A percentile compares a stretch with the other conserved stretches of the same genome.
Conservation (phyloP, 2,329 filamentous ascomycete species). For the Huntiella savannae region DNA sequence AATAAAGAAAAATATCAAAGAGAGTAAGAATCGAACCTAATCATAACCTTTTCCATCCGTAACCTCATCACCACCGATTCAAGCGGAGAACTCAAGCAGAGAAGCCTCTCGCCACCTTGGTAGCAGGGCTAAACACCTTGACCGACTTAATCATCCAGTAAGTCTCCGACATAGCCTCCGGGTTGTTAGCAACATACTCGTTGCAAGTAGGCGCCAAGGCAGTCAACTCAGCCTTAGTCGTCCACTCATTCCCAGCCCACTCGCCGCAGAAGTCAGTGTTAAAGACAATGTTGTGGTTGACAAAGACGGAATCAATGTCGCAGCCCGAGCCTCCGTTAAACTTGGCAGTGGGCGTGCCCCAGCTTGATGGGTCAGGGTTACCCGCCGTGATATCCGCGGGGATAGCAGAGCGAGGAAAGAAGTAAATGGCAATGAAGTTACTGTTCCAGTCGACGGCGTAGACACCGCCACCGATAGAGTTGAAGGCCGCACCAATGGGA, state of each 20-base stretch:
- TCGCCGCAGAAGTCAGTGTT: constrained; percentile 74
- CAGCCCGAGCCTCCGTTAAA: constrained; percentile 51
- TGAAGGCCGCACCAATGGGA: constrained; percentile 53
- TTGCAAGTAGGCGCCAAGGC: constrained; percentile 45
- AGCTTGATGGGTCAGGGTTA: constrained; percentile 44
- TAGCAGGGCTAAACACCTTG: constrained; percentile 31
- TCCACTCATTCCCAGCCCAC: constrained; percentile 62
- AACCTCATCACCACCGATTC: not conserved
- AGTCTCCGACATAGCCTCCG: constrained; percentile 47
- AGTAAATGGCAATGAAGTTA: constrained; percentile 56
- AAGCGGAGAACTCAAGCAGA: constrained; percentile 4
- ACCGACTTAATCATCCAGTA: constrained; percentile 64
- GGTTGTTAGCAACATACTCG: constrained; percentile 53
- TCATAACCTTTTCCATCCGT: not conserved
- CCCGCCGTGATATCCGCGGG: constrained; percentile 42
- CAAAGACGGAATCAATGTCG: constrained; percentile 51
- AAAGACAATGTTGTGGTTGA: constrained; percentile 55
- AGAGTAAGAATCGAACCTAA: not conserved
- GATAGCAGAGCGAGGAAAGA: constrained; percentile 50
- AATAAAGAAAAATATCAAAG: not conserved
- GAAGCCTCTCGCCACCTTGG: constrained; percentile 3
- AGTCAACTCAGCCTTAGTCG: constrained; percentile 34
- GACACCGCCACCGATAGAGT: constrained; percentile 46
- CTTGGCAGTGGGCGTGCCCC: constrained; percentile 47
- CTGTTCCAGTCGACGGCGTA: constrained; percentile 64